Percentiles rank a stretch among this genome's conserved stretches.
Evolutionary conservation across 106 monocot genomes (phyloP).

Genomic region (Allium fistulosum): DNA sequence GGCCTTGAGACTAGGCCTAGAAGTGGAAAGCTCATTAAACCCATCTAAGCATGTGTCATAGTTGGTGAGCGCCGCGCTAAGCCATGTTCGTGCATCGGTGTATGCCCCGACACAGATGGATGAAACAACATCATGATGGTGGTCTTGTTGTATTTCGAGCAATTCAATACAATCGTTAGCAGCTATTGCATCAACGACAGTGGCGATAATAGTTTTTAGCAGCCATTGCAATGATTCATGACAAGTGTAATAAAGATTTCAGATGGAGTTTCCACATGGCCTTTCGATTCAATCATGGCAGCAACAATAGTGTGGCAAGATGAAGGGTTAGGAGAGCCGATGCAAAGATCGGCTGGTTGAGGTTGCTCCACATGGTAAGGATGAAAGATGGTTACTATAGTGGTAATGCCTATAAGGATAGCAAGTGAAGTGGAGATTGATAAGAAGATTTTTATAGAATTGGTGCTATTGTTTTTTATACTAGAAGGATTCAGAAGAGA

Average conservation of each 20-base stretch:
- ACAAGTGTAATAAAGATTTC: not conserved
- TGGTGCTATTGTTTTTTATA: no score
- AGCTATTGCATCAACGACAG: no score
- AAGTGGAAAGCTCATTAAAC: not conserved
- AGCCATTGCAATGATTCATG: not conserved
- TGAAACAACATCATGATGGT: not conserved
- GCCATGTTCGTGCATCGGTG: slow-evolving; percentile 6
- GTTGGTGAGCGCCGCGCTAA: slow-evolving; percentile 4
- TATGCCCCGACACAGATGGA: not conserved
- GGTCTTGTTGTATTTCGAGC: not conserved
- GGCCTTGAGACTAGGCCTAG: no score
- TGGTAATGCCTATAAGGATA: no score
- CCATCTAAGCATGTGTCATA: slow-evolving; percentile 2
- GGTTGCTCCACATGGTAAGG: not conserved
- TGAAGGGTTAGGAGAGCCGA: not conserved
- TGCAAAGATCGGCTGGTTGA: slow-evolving; percentile 1
- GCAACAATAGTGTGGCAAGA: not conserved
- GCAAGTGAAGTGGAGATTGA: no score
- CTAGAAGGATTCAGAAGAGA: no score
- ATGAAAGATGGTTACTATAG: no score
- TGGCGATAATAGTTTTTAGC: no score
- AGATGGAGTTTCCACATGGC: not conserved
- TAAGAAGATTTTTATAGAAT: no score
- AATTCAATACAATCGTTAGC: not conserved
- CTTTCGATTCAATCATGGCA: not conserved